phyloP scores from a whole-genome alignment of 2,329 filamentous ascomycete genomes.

The Periglandula ipomoeae region DNA sequence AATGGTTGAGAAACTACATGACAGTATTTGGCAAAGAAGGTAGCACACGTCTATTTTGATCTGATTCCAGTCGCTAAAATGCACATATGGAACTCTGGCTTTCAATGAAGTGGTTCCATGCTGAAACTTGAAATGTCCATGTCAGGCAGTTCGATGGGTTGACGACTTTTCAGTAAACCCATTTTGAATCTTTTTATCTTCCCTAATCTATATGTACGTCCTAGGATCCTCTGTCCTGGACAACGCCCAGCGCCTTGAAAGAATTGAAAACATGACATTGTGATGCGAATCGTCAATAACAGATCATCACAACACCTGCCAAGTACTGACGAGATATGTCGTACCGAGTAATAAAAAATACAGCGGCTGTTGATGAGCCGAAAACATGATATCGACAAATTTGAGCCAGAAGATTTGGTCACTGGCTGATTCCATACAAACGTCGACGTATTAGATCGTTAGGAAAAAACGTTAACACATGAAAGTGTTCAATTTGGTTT shows the following conservation, averaged over 20 bases:
- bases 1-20: no score
- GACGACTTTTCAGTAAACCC: background rate
- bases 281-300: background rate
- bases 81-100: background rate
- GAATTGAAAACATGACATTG: background rate
- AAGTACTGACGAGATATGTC: background rate
- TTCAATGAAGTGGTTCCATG: background rate
- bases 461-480: background rate
- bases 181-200: background rate
- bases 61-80: background rate
- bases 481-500: background rate
- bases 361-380: background rate
- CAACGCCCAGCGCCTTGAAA: background rate
- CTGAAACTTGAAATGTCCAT: background rate
- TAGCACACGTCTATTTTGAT: background rate
- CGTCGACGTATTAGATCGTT: background rate
- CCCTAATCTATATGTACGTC: background rate
- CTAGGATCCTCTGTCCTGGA: background rate
- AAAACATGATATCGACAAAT: background rate
- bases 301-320: background rate
- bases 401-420: background rate
- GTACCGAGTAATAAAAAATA: background rate
- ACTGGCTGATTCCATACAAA: no score
- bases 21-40: no score
- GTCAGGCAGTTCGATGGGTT: background rate